Evolutionary conservation across 78 protist genomes (phyloP).

Genomic region (Guillardia theta): DNA sequence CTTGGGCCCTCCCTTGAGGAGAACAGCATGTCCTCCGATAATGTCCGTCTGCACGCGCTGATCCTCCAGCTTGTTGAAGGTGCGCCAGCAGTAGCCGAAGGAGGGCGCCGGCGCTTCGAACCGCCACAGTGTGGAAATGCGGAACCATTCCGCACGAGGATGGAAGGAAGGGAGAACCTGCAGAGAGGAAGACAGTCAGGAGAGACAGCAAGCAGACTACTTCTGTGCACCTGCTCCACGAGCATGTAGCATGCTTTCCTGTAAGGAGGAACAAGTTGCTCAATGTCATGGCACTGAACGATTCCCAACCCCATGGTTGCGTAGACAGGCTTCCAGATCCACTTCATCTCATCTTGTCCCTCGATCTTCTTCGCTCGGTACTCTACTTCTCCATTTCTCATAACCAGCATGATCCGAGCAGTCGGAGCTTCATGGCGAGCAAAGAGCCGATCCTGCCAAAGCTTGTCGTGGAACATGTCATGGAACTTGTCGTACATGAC

Average conservation of each 20-base stretch:
- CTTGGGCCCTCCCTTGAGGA: background rate
- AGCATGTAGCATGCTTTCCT: background rate
- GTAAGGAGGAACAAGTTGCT: background rate
- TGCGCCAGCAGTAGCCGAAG: background rate
- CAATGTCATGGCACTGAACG: background rate
- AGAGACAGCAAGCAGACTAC: no score
- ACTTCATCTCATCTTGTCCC: background rate
- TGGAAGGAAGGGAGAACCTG: background rate
- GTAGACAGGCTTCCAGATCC: background rate
- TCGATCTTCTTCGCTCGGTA: background rate
- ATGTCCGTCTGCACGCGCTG: background rate
- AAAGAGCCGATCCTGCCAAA: background rate
- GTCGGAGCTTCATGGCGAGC: background rate
- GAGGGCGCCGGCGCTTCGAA: background rate
- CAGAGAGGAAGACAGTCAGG: no score
- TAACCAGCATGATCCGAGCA: background rate
- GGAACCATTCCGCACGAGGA: background rate
- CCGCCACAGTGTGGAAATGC: background rate
- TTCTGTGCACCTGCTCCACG: background rate
- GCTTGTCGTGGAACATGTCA: background rate
- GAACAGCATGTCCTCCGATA: background rate
- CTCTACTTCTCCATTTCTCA: background rate
- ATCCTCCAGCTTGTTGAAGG: background rate
- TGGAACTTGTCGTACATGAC: background rate
- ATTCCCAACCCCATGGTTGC: background rate